phyloP scores from a whole-genome alignment of 352 stramenopile species.

The Phytophthora agathidicida region DNA sequence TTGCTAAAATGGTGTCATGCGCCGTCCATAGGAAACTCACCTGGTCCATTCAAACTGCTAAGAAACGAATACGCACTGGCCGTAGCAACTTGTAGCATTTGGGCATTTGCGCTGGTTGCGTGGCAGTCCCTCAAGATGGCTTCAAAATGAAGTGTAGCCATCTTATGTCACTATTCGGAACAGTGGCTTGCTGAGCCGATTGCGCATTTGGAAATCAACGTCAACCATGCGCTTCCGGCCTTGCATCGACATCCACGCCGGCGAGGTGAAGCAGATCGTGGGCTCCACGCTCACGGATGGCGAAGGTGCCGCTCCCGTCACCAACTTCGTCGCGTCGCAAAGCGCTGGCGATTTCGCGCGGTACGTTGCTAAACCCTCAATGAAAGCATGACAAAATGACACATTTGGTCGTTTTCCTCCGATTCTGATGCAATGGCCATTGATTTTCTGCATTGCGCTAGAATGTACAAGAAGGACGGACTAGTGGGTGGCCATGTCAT shows the following conservation, averaged over 20 bases:
- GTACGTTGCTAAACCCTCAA: conserved; percentile 36
- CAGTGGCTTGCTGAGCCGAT: conserved; percentile 11
- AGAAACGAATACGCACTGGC: too few relatives aligned
- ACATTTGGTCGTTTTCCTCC: background rate
- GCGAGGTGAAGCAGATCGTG: conserved; percentile 99
- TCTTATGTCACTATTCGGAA: conserved; percentile 12
- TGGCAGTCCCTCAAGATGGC: too few relatives aligned
- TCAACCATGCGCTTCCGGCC: conserved; percentile 95
- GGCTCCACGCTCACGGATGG: conserved; percentile 95
- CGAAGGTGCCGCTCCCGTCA: conserved; percentile 65
- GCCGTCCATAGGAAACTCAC: too few relatives aligned
- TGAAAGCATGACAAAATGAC: background rate
- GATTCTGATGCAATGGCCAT: conserved; percentile 5
- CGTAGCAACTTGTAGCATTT: too few relatives aligned
- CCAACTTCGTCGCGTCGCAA: conserved; percentile 92
- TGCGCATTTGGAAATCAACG: conserved; percentile 9
- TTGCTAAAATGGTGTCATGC: too few relatives aligned
- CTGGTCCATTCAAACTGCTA: too few relatives aligned
- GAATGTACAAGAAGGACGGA: conserved; percentile 92
- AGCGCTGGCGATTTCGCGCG: conserved; percentile 76
- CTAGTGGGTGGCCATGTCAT: conserved; percentile 97
- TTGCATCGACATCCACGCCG: conserved; percentile 98
- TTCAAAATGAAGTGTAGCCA: too few relatives aligned
- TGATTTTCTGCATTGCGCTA: conserved; percentile 17
- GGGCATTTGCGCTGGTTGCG: too few relatives aligned